Conservation (phyloP, 768 basidiomycete species). For the Pholiota molesta region DNA sequence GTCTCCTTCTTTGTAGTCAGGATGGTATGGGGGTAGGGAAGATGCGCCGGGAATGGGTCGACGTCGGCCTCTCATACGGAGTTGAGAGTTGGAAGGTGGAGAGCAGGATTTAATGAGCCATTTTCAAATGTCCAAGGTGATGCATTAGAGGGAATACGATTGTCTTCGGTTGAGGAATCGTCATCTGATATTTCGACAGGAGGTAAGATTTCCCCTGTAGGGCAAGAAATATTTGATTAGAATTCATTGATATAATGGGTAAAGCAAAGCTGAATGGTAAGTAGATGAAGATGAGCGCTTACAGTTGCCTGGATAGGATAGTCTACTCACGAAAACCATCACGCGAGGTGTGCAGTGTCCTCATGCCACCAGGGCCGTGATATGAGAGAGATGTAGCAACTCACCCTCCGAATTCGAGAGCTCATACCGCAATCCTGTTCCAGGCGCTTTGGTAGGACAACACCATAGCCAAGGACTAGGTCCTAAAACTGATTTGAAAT, state of each 20-base stretch:
- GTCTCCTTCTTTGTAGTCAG: slow-evolving; percentile 53
- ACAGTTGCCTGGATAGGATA: slow-evolving; percentile 9
- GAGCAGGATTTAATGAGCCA: slow-evolving; percentile 71
- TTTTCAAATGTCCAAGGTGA: slow-evolving; percentile 91
- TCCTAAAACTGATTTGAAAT: slow-evolving; percentile 81
- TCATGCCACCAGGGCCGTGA: slow-evolving; percentile 14
- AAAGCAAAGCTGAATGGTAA: slow-evolving; percentile 5
- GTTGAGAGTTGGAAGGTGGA: slow-evolving; percentile 61
- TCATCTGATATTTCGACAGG: slow-evolving; percentile 62
- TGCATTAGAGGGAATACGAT: slow-evolving; percentile 50
- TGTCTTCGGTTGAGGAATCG: slow-evolving; percentile 30
- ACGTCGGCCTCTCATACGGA: slow-evolving; percentile 30
- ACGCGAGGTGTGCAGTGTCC: slow-evolving; percentile 24
- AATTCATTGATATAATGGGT: not conserved
- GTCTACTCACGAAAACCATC: slow-evolving; percentile 21
- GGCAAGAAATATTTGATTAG: not conserved
- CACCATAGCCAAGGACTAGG: slow-evolving; percentile 79
- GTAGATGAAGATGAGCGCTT: slow-evolving; percentile 16
- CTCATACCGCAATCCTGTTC: slow-evolving; percentile 78
- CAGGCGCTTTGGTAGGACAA: slow-evolving; percentile 68
- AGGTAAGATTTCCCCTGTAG: slow-evolving; percentile 60
- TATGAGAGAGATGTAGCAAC: slow-evolving; percentile 53
- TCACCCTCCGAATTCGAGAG: slow-evolving; percentile 75
- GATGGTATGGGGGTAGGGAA: slow-evolving; percentile 75
- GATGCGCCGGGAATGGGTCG: slow-evolving; percentile 39